Percentiles rank a stretch among this genome's conserved stretches.
These are phyloP conservation scores for Nemania abortiva DNA, from an alignment of 2,329 filamentous ascomycete genomes.

Conservation along the genomic window DNA sequence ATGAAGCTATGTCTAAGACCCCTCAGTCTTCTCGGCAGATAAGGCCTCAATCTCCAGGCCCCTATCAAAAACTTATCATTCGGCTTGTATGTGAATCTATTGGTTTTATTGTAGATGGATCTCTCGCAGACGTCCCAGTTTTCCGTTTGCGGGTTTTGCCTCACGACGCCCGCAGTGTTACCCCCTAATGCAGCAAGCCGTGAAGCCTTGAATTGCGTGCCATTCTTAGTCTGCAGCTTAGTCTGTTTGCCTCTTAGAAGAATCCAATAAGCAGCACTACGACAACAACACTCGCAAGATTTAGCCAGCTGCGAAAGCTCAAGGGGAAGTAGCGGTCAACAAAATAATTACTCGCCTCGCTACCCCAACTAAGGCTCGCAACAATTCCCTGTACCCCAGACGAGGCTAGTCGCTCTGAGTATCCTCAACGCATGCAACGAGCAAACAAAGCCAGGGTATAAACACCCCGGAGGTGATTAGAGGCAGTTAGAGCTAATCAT, in stretches of 20 bases:
- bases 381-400: conserved; percentile 6
- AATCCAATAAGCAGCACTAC: conserved; percentile 2
- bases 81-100: conserved; percentile 22
- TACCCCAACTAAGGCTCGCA: conserved; percentile 8
- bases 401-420: conserved; percentile 8
- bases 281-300: conserved; percentile 17
- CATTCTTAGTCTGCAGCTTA: conserved; percentile 23
- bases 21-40: conserved; percentile 23
- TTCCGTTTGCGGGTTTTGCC: background rate
- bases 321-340: conserved; percentile 34
- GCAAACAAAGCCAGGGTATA: conserved; percentile 29
- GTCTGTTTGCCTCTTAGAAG: conserved; percentile 26
- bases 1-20: conserved; percentile 1
- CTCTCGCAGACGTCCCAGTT: conserved; percentile 8
- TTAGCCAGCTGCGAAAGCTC: background rate
- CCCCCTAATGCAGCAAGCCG: conserved; percentile 31
- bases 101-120: conserved; percentile 3
- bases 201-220: conserved; percentile 2
- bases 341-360: conserved; percentile 12
- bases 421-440: conserved; percentile 18
- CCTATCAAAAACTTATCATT: background rate
- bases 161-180: conserved; percentile 18
- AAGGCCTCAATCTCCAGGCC: conserved; percentile 3
- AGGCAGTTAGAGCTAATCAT: conserved; percentile 4
- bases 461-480: background rate